Evolutionary conservation across 306 rosid genomes (phyloP), one percentile per base, ranked within the genome.

Genomic region (Ammopiptanthus mongolicus): DNA sequence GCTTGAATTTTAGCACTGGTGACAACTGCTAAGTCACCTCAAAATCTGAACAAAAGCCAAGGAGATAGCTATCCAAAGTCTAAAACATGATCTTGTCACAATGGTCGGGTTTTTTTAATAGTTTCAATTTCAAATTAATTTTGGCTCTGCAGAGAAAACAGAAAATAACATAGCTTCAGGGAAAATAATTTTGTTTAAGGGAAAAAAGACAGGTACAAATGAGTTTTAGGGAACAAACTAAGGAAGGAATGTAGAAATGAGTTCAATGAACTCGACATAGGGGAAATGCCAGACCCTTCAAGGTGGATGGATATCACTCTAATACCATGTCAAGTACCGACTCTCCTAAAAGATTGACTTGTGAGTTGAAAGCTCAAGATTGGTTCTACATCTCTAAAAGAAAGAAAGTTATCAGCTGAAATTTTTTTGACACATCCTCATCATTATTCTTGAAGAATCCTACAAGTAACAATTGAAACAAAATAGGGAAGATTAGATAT

Each of bases 401-500:
- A 7, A 48, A 48, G 71, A 39, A 55, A 42, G 10, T 37, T 62
- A 57, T 34, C 57, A 57, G 11, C 21, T 58, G 12, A 51, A 53
- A 48, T 8, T 25, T 13, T 42, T 5, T 37, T 60, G 25, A 66
- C 72, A 70, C 8, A 47, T 50, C 31, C 25, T 39, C 25, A 22
- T 63, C 41, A 70, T 52, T 33, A 41, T 50, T 51, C 37, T 63
- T 14, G 13, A 65, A 69, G 47, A 58, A 46, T 64, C 18, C 39
- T 19, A 59, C 6, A 68, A 69, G 17, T 14, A 69, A 48, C 48
- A 70, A 56, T n/a, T 51, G 47, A 46, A 70, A 33, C 5, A 42
- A 80, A 41, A 33, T 56, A 65, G 25, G 33, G 47, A 44, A 65
- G 57, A 73, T 56, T 18, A 34, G 39, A 69, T 44, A 77, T 80